These are phyloP conservation scores for Trichoderma sp. DNA, from an alignment of 2,329 filamentous ascomycete species.

Conservation along the genomic window DNA sequence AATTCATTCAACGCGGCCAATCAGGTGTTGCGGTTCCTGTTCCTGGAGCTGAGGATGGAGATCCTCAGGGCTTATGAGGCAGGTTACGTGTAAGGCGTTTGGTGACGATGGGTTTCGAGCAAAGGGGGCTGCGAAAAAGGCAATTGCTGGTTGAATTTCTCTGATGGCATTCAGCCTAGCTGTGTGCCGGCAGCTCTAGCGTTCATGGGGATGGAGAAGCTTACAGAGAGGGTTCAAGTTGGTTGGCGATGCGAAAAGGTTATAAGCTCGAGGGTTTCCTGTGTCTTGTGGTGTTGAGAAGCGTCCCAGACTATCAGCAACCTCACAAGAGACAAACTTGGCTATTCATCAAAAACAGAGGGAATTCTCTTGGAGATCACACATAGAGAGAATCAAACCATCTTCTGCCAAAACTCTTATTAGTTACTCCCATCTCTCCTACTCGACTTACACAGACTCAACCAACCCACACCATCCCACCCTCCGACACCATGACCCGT, in stretches of 20 bases:
- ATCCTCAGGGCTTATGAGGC: neutral
- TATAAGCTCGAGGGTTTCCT: conserved; percentile 12
- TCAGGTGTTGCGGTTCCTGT: neutral
- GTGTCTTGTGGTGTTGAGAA: neutral
- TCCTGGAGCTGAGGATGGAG: neutral
- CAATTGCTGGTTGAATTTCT: neutral
- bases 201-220: neutral
- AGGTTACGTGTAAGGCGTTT: too few relatives aligned
- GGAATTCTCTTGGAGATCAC: neutral
- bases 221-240: neutral
- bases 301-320: neutral
- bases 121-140: neutral
- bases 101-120: neutral
- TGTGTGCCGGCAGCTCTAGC: neutral
- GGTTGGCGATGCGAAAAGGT: neutral
- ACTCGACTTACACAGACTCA: neutral
- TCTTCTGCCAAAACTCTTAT: neutral
- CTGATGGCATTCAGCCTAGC: neutral
- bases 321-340: neutral
- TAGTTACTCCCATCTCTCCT: too few relatives aligned
- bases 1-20: conserved; percentile 20
- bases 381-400: neutral
- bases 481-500: conserved; percentile 27
- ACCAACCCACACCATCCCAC: too few relatives aligned
- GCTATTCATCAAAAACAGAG: neutral